phyloP scores from a whole-genome alignment of 257 asterid genomes.

The Linaria vulgaris region DNA sequence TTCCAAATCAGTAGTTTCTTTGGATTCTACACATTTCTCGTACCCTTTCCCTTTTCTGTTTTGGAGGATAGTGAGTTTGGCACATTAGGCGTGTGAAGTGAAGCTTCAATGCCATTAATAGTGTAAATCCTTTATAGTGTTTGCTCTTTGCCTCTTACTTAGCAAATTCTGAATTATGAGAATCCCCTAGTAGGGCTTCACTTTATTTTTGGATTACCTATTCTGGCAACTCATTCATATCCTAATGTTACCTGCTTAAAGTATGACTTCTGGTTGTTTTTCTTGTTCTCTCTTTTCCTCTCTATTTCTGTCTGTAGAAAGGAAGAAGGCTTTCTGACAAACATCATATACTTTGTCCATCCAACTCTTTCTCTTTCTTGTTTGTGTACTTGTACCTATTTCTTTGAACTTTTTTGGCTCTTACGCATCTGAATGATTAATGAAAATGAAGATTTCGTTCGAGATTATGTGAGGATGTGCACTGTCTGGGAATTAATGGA shows the following conservation, averaged over 20 bases:
- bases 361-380: not conserved
- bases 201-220: slow-evolving; percentile 5
- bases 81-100: not conserved
- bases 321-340: not conserved
- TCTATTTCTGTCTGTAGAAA: too few relatives aligned
- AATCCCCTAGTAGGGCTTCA: not conserved
- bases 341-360: not conserved
- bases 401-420: not conserved
- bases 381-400: not conserved
- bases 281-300: not conserved
- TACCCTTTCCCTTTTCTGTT: not conserved
- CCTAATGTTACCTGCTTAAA: not conserved
- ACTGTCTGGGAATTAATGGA: slow-evolving; percentile 14
- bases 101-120: slow-evolving; percentile 1
- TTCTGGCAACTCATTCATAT: slow-evolving; percentile 5
- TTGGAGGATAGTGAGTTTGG: not conserved
- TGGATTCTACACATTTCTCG: too few relatives aligned
- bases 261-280: not conserved
- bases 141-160: not conserved
- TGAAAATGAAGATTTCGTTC: slow-evolving; percentile 6
- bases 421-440: not conserved
- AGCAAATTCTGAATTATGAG: not conserved
- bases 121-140: not conserved
- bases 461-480: slow-evolving; percentile 15
- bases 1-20: not conserved